These are phyloP conservation scores for Micractinium sp. DNA, from an alignment of 139 green algal species.

Conservation along the genomic window DNA sequence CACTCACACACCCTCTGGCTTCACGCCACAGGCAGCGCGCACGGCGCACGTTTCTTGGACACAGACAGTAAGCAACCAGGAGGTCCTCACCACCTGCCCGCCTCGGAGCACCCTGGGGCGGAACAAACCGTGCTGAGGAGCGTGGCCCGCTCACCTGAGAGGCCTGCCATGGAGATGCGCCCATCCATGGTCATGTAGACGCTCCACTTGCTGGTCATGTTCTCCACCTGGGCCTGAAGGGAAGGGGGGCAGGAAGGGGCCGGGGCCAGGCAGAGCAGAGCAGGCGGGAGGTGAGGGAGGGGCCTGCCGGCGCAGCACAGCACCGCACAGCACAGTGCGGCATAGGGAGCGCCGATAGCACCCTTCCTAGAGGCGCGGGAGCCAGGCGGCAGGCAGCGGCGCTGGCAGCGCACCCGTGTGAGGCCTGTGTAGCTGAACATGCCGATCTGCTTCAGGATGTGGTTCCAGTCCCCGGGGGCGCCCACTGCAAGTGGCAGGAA, in stretches of 20 bases:
- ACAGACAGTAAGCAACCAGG: too few relatives aligned
- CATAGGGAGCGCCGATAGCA: not conserved
- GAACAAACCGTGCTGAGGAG: too few relatives aligned
- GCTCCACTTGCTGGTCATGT: conserved; percentile 88
- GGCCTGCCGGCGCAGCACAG: not conserved
- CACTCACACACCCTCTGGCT: too few relatives aligned
- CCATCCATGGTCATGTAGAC: conserved; percentile 31
- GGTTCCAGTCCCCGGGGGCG: conserved; percentile 86
- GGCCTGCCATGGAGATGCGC: conserved; percentile 22
- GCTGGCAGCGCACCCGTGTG: conserved; percentile 35
- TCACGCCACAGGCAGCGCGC: not conserved
- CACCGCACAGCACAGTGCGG: not conserved
- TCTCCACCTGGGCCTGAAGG: conserved; percentile 80
- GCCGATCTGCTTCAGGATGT: conserved; percentile 90
- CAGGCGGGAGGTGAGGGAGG: not conserved
- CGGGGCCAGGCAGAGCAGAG: not conserved
- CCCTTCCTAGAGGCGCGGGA: not conserved
- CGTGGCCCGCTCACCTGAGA: not conserved
- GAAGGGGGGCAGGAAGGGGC: not conserved
- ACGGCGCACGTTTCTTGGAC: not conserved
- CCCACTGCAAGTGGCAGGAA: conserved; percentile 40
- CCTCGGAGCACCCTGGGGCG: too few relatives aligned
- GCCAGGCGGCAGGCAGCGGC: not conserved
- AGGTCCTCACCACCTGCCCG: too few relatives aligned
- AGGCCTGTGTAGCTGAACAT: conserved; percentile 97